Evolutionary conservation across 2,329 filamentous ascomycete species (phyloP).

Genomic region (Aspergillus amoenus): DNA sequence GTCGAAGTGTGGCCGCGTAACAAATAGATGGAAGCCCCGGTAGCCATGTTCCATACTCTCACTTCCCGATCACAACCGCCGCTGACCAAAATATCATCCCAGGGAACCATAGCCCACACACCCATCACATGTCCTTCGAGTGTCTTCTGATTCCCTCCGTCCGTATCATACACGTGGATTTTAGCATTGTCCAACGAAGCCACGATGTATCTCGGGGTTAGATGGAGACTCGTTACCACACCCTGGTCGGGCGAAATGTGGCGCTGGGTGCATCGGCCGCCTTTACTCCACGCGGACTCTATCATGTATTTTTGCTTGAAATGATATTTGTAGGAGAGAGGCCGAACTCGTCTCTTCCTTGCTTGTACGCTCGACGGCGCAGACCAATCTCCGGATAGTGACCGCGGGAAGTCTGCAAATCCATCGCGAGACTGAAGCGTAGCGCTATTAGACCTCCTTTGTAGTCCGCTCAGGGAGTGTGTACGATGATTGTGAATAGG

Average conservation of each 20-base stretch:
- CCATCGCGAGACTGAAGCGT: conserved; percentile 45
- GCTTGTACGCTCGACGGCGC: conserved; percentile 31
- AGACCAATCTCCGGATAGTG: conserved; percentile 33
- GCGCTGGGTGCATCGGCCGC: conserved; percentile 76
- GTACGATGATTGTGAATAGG: conserved; percentile 31
- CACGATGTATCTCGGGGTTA: conserved; percentile 95
- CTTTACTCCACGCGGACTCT: conserved; percentile 92
- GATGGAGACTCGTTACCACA: conserved; percentile 90
- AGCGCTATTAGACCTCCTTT: conserved; percentile 26
- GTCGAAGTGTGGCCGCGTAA: conserved; percentile 95
- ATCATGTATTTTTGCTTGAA: conserved; percentile 98
- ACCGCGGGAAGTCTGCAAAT: conserved; percentile 47
- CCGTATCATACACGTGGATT: conserved; percentile 95
- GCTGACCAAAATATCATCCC: conserved; percentile 91
- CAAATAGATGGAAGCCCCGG: conserved; percentile 75
- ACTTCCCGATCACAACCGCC: conserved; percentile 97
- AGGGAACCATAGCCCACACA: conserved; percentile 99
- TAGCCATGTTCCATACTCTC: conserved; percentile 92
- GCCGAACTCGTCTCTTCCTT: conserved; percentile 56
- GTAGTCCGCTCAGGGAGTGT: conserved; percentile 21
- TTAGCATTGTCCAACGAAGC: conserved; percentile 97
- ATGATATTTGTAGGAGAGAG: conserved; percentile 88
- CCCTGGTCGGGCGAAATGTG: conserved; percentile 96
- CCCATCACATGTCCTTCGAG: conserved; percentile 97
- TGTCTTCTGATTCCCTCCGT: conserved; percentile 83